Conservation (phyloP, 345 rosid species). For the Cardiospermum halicacabum region DNA sequence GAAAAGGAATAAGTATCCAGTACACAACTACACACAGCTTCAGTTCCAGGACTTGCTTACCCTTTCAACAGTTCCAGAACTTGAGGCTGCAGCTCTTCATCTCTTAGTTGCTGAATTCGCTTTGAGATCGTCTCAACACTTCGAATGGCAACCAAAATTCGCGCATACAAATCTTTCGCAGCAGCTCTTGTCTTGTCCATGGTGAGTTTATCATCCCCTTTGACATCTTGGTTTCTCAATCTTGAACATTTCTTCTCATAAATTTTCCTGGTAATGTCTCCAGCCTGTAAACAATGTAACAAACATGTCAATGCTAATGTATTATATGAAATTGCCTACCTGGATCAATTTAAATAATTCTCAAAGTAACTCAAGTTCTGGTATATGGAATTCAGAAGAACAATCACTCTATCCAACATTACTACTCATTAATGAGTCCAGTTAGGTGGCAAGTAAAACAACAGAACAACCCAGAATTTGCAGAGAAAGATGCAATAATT, state of each 20-base stretch:
- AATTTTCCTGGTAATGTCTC: constrained; percentile 50
- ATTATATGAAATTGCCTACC: not conserved
- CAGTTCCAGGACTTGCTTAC: constrained; percentile 28
- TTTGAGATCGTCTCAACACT: constrained; percentile 66
- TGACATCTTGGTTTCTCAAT: constrained; percentile 46
- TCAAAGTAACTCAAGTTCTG: not conserved
- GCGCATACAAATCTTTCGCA: constrained; percentile 58
- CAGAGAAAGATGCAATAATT: not conserved
- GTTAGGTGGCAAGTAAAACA: not conserved
- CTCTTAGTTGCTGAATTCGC: constrained; percentile 57
- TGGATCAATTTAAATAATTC: not conserved
- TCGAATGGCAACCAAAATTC: constrained; percentile 64
- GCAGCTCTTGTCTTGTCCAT: constrained; percentile 56
- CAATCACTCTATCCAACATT: not conserved
- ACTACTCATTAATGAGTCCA: not conserved
- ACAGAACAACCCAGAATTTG: not conserved
- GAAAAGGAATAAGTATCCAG: constrained; percentile 17
- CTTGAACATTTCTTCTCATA: constrained; percentile 58
- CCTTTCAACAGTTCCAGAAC: constrained; percentile 61
- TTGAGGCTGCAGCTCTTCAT: constrained; percentile 70
- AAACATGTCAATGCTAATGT: not conserved
- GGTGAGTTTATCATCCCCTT: constrained; percentile 38
- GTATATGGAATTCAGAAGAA: not conserved
- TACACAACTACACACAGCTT: not conserved
- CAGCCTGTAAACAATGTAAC: constrained; percentile 37